phyloP scores from a whole-genome alignment of 805 yeast species.

The Sugiyamaella boreocaroliniensis region DNA sequence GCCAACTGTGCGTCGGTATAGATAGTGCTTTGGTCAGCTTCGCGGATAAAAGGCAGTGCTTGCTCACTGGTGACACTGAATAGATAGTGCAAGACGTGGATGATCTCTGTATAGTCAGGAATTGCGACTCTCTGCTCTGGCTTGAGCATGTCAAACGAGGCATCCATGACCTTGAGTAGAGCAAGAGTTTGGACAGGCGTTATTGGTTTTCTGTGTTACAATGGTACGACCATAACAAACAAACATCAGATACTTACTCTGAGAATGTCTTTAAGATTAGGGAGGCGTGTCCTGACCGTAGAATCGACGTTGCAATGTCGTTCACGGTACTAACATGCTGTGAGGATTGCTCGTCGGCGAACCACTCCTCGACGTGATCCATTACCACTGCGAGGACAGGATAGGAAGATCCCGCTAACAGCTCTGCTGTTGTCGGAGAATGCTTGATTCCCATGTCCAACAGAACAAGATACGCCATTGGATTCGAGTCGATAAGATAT shows the following conservation, averaged over 20 bases:
- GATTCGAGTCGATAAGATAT: not conserved
- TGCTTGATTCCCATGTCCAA: not conserved
- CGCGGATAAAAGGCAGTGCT: constrained; percentile 11
- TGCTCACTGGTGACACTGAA: not conserved
- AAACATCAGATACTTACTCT: not conserved
- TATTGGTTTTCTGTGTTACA: not conserved
- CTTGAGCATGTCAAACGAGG: constrained; percentile 7
- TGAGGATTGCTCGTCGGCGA: constrained; percentile 6
- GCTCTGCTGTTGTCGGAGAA: not conserved
- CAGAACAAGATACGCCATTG: not conserved
- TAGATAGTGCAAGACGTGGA: not conserved
- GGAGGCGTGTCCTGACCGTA: not conserved
- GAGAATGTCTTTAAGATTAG: not conserved
- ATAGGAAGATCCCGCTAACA: not conserved
- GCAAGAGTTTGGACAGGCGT: constrained; percentile 8
- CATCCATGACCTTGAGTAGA: constrained; percentile 16
- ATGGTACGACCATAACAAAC: not conserved
- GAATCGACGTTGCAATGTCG: not conserved
- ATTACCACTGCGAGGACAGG: constrained; percentile 1
- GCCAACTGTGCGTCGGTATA: constrained; percentile 3
- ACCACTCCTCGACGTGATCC: constrained; percentile 7
- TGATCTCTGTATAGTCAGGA: not conserved
- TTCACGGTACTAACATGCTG: not conserved
- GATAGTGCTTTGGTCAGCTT: constrained; percentile 1
- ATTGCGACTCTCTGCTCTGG: not conserved